Evolutionary conservation across 129 eudicot species (phyloP).

Genomic region (Solidago caesia): DNA sequence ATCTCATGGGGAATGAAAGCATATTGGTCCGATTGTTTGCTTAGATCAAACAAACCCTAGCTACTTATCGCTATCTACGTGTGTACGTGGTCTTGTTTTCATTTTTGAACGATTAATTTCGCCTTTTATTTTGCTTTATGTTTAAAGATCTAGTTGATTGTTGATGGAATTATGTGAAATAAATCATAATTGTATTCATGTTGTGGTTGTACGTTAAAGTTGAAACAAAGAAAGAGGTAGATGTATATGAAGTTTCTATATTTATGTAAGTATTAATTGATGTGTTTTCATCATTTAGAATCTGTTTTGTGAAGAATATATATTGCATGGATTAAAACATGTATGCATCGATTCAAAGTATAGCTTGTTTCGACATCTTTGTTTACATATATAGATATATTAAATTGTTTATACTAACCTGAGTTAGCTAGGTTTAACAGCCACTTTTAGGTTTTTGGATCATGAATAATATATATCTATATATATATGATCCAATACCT

Average conservation of each 20-base stretch:
- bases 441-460: too few species aligned
- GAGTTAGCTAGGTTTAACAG: too few species aligned
- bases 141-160: slow-evolving; percentile 19
- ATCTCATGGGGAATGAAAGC: slow-evolving; percentile 43
- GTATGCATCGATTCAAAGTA: slow-evolving; percentile 8
- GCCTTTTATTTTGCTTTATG: background rate
- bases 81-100: background rate
- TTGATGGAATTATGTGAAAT: background rate
- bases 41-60: slow-evolving; percentile 36
- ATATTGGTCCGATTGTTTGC: slow-evolving; percentile 42
- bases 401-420: too few species aligned
- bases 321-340: slow-evolving; percentile 27
- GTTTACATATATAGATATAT: background rate
- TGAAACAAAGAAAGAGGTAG: slow-evolving; percentile 35
- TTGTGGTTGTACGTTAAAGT: slow-evolving; percentile 22
- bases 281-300: slow-evolving; percentile 22
- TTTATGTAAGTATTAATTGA: slow-evolving; percentile 17
- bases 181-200: background rate
- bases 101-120: background rate
- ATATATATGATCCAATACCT: too few species aligned
- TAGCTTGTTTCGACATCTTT: background rate
- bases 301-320: slow-evolving; percentile 15
- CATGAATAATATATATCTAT: too few species aligned
- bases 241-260: slow-evolving; percentile 28
- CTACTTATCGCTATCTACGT: background rate